Base-by-base conservation (phyloP, 2,329 filamentous ascomycete species). In the Colletotrichum lupini region DNA sequence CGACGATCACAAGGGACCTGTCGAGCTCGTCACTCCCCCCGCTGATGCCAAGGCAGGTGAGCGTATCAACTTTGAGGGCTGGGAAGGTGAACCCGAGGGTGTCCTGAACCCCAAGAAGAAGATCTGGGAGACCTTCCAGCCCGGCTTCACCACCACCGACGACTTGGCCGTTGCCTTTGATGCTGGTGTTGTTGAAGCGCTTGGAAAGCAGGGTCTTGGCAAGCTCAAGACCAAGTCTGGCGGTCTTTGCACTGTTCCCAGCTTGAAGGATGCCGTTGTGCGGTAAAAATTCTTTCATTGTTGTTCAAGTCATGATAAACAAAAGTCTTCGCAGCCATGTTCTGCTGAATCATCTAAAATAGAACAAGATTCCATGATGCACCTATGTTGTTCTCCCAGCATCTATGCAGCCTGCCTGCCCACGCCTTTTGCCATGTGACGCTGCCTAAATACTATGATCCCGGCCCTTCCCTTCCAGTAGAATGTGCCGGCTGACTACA, bases 51-150 rank as follows among this genome's bases (percentile, higher is more conserved):
- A 92, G 80, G 94, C 95, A 6, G 97, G 97, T 72, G 95, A 98
- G 81, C 88, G 94, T 16, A 94, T 98, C 64, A 95, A 89, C 88
- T 99, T 99, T 81, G 94, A 98, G 81, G 97, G 97, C 60, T 99
- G 94, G 92, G 89, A 94, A 83, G 95, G 95, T 73, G 94, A 97
- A 87, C 95, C 97, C 0, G 97, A 99, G 89, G 93, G 92, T 75
- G 91, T 96, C 64, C 89, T 99, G 71, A 99, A 98, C 89, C 97
- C 97, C 72, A 99, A 99, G 92, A 99, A 98, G 92, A 98, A 98
- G 92, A 87, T 98, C 74, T 98, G 96, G 95, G 97, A 99, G 88
- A 94, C 90, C 11, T 94, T 98, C 85, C 96, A 98, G 88, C 95
- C 95, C 1, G 97, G 96, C 0, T 98, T 98, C 86, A 97, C 94